Evolutionary conservation across 495 filamentous ascomycete genomes (phyloP), one percentile per base, ranked within the genome.

Genomic region (Rhizodiscina lignyota): DNA sequence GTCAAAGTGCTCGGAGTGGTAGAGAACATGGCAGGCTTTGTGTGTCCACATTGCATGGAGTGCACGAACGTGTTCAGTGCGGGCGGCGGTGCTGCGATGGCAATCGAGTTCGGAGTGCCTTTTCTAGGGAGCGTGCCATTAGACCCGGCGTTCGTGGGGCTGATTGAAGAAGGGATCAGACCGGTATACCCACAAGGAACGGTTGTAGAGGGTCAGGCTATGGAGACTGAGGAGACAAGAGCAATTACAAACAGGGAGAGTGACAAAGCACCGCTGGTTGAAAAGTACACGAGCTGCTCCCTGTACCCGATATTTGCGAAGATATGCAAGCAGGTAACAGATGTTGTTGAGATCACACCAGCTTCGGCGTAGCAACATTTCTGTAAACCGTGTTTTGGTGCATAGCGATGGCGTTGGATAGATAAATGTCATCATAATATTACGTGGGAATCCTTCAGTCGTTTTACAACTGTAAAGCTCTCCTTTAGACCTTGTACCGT

Each of bases 21-120:
- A 24, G 89, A 97, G 62, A 97, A 97, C 56, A 96, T 97, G 91
- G 77, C 78, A 18, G 89, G 89, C 1, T 97, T 86, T 57, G 79
- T 93, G 36, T 97, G 89, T 57, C 87, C 87, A 22, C 83, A 85
- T 50, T 97, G 89, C 59, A 80, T 78, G 43, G 83, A 91, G 55
- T 83, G 84, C 55, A 92, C 82, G 29, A 82, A 96, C 60, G 60
- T 96, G 37, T 96, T 96, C 51, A 78, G 74, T 32, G 83, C 73
- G 35, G 91, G 89, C 13, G 89, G 89, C 5, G 89, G 91, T 5
- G 58, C 82, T 56, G 71, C 80, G 18, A 94, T 97, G 89, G 84
- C 85, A 13, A 55, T 66, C 44, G 83, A 96, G 45, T 84, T 86
- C 53, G 66, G 61, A 2, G 79, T 97, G 20, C 66, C 63, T 28